These are phyloP conservation scores for Melanopsichium pennsylvanicum DNA, from an alignment of 1,284 basidiomycete genomes.

Conservation along the genomic window DNA sequence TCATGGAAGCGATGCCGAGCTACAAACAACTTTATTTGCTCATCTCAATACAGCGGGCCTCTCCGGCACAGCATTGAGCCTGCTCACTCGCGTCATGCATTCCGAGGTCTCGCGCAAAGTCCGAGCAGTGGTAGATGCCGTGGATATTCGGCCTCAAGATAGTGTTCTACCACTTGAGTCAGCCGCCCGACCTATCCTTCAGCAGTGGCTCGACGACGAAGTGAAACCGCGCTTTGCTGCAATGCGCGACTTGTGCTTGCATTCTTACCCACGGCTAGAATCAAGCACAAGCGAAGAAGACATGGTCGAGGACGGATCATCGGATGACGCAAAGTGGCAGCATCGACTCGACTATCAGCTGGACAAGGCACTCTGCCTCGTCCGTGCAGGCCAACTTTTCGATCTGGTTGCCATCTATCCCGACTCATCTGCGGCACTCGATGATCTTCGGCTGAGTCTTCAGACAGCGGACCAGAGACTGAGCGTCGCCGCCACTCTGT, in stretches of 20 bases:
- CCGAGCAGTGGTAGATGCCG: conserved; percentile 17
- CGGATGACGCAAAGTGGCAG: conserved; percentile 20
- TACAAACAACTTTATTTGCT: conserved; percentile 13
- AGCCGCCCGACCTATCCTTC: conserved; percentile 22
- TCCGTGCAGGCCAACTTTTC: conserved; percentile 74
- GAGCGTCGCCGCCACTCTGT: conserved; percentile 74
- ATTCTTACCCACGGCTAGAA: neutral
- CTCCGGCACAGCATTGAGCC: conserved; percentile 12
- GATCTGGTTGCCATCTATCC: conserved; percentile 95
- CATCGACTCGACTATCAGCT: conserved; percentile 48
- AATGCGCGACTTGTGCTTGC: conserved; percentile 20
- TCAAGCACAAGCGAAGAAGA: neutral
- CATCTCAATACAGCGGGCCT: conserved; percentile 23
- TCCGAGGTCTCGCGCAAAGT: conserved; percentile 36
- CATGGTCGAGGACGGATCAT: neutral
- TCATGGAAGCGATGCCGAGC: conserved; percentile 3
- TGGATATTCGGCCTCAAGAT: conserved; percentile 18
- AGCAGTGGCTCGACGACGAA: conserved; percentile 33
- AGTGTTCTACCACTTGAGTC: conserved; percentile 27
- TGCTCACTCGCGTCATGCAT: conserved; percentile 31
- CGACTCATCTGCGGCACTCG: conserved; percentile 82
- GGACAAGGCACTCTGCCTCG: conserved; percentile 40
- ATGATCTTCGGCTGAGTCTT: conserved; percentile 78
- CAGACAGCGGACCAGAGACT: conserved; percentile 60
- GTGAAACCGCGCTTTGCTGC: conserved; percentile 33